These are phyloP conservation scores for Cadophora malorum DNA, from an alignment of 2,329 filamentous ascomycete species.

Conservation along the genomic window DNA sequence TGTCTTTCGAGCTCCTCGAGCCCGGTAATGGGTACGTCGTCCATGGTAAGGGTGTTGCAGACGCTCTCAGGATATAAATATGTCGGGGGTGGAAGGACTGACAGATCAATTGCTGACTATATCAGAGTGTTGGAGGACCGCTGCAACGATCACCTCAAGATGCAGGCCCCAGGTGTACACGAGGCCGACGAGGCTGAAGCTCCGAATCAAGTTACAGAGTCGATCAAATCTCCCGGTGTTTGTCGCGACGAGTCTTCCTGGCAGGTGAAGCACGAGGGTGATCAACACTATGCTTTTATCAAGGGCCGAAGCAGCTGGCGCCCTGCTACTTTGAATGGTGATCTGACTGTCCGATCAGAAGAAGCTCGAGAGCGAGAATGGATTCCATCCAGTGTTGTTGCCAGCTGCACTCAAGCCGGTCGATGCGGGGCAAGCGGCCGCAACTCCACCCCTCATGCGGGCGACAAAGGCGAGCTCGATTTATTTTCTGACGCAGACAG, in stretches of 20 bases:
- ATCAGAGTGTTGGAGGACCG: neutral
- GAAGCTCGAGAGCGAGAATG: conserved; percentile 5
- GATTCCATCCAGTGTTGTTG: neutral
- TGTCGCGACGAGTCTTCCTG: neutral
- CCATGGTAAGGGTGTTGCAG: conserved; percentile 37
- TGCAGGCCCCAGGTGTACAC: neutral
- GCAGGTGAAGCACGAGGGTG: neutral
- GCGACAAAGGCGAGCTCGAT: neutral
- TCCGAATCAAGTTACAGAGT: neutral
- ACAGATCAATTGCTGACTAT: too few species aligned
- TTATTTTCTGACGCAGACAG: conserved; percentile 7
- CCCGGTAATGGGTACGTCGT: conserved; percentile 55
- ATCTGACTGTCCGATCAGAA: neutral
- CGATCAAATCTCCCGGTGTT: neutral
- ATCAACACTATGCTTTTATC: neutral
- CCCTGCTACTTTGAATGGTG: neutral
- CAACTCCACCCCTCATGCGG: neutral
- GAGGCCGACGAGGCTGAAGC: neutral
- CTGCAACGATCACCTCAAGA: neutral
- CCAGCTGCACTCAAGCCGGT: neutral
- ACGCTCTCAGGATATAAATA: too few species aligned
- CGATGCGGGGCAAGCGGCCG: neutral
- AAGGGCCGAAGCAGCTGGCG: neutral
- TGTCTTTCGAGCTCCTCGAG: conserved; percentile 61
- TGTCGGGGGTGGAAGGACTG: too few species aligned